Evolutionary conservation across 208 protist species (phyloP).

Genomic region (Trypanosoma lewisi): DNA sequence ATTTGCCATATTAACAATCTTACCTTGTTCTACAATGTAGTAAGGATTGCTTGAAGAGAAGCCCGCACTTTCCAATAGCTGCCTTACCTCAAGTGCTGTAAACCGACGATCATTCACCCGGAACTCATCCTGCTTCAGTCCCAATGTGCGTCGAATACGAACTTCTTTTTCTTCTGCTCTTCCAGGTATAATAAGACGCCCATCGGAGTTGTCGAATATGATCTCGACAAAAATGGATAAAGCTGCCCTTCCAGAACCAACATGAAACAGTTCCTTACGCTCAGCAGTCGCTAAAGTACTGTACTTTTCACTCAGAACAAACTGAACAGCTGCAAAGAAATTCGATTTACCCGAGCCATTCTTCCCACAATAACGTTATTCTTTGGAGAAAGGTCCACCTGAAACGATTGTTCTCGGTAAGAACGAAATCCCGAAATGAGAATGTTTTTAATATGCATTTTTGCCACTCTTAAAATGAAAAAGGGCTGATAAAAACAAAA

Average conservation of each 20-base stretch:
- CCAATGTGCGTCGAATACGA: slow-evolving; percentile 94
- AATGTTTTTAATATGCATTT: slow-evolving; percentile 93
- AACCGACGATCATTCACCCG: slow-evolving; percentile 96
- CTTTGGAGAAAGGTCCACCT: slow-evolving; percentile 72
- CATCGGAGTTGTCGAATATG: slow-evolving; percentile 98
- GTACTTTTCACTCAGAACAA: slow-evolving; percentile 95
- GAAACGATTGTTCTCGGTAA: slow-evolving; percentile 88
- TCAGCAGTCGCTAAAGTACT: slow-evolving; percentile 86
- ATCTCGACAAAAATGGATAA: slow-evolving; percentile 98
- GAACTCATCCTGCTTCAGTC: slow-evolving; percentile 99
- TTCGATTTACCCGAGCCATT: slow-evolving; percentile 98
- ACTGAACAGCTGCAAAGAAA: slow-evolving; percentile 97
- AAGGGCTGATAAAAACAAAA: background rate
- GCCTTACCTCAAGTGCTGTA: slow-evolving; percentile 88
- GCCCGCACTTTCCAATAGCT: slow-evolving; percentile 98
- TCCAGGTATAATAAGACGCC: slow-evolving; percentile 92
- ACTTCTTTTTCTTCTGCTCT: slow-evolving; percentile 91
- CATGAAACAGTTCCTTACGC: slow-evolving; percentile 94
- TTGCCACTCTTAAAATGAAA: background rate
- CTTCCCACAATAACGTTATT: slow-evolving; percentile 92
- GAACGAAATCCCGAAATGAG: slow-evolving; percentile 91
- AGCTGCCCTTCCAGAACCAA: slow-evolving; percentile 80
- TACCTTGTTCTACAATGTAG: slow-evolving; percentile 99
- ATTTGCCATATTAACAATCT: slow-evolving; percentile 92
- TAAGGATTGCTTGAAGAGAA: slow-evolving; percentile 99